Conservation (phyloP, 2,329 filamentous ascomycete genomes). For the Malbranchea zuffiana region DNA sequence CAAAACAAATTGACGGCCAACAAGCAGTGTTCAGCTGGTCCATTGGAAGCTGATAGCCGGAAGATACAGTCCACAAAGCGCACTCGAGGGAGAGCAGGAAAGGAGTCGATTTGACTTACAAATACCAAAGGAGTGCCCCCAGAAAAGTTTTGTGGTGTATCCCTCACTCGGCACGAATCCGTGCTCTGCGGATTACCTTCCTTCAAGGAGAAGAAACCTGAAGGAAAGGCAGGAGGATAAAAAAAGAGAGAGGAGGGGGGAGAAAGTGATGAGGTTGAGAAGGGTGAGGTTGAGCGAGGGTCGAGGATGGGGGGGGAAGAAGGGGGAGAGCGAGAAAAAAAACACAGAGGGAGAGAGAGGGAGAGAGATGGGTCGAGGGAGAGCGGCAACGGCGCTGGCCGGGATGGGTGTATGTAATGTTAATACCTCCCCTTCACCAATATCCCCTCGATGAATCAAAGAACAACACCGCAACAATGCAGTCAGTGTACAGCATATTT, state of each 20-base stretch:
- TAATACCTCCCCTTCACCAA: background rate
- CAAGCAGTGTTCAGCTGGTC: conserved; percentile 3
- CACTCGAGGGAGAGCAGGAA: conserved; percentile 1
- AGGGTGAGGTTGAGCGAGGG: conserved; percentile 19
- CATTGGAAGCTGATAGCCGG: background rate
- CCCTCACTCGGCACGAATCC: conserved; percentile 4
- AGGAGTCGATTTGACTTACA: conserved; percentile 2
- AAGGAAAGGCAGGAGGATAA: conserved; percentile 2
- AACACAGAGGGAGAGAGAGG: conserved; percentile 12
- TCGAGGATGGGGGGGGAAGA: conserved; percentile 18
- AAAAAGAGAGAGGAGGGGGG: conserved; percentile 15
- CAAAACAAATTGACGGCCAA: conserved; percentile 3
- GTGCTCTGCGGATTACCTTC: background rate
- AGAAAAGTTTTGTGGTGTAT: background rate
- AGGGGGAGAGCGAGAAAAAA: conserved; percentile 17
- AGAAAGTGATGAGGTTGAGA: conserved; percentile 20
- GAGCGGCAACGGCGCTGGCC: conserved; percentile 11
- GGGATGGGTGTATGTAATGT: background rate
- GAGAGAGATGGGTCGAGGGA: conserved; percentile 8
- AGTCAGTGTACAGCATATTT: no score
- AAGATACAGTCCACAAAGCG: conserved; percentile 3
- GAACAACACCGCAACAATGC: no score
- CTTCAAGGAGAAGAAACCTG: conserved; percentile 1
- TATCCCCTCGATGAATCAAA: no score
- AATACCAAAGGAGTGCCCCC: conserved; percentile 2